phyloP scores from a whole-genome alignment of 805 yeast genomes.

The Kodamaea laetipori region DNA sequence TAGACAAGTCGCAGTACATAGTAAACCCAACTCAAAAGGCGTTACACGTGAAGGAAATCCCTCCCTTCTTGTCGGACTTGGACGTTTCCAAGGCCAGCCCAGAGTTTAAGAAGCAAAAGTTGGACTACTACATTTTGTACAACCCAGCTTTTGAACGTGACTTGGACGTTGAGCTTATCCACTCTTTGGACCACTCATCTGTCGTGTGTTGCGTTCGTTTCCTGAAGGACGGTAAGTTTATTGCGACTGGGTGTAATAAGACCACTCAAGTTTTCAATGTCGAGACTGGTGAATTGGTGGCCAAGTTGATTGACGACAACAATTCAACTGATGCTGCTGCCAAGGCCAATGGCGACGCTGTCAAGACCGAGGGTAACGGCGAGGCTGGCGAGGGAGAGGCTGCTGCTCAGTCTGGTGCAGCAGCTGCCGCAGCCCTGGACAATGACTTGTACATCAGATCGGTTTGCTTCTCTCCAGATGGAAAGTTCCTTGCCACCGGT shows the following conservation, averaged over 20 bases:
- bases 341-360: slow-evolving; percentile 22
- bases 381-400: slow-evolving; percentile 19
- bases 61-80: slow-evolving; percentile 77
- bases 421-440: slow-evolving; percentile 53
- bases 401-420: slow-evolving; percentile 24
- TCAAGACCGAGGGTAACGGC: slow-evolving; percentile 24
- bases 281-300: slow-evolving; percentile 85
- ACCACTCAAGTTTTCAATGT: slow-evolving; percentile 93
- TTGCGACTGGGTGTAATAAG: slow-evolving; percentile 97
- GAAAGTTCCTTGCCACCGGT: slow-evolving; percentile 89
- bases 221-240: slow-evolving; percentile 83
- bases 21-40: slow-evolving; percentile 48
- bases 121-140: slow-evolving; percentile 84
- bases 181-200: slow-evolving; percentile 86
- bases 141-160: slow-evolving; percentile 72
- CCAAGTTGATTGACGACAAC: slow-evolving; percentile 80
- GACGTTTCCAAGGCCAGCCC: slow-evolving; percentile 78
- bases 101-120: slow-evolving; percentile 76
- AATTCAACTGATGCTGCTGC: slow-evolving; percentile 41
- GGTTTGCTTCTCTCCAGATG: slow-evolving; percentile 95
- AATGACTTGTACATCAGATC: slow-evolving; percentile 90
- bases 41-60: slow-evolving; percentile 70
- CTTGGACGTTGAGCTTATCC: slow-evolving; percentile 85
- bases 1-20: slow-evolving; percentile 44
- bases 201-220: slow-evolving; percentile 97